Evolutionary conservation across 805 yeast genomes (phyloP), one percentile per base, ranked within the genome.

Genomic region (Lachancea dasiensis): DNA sequence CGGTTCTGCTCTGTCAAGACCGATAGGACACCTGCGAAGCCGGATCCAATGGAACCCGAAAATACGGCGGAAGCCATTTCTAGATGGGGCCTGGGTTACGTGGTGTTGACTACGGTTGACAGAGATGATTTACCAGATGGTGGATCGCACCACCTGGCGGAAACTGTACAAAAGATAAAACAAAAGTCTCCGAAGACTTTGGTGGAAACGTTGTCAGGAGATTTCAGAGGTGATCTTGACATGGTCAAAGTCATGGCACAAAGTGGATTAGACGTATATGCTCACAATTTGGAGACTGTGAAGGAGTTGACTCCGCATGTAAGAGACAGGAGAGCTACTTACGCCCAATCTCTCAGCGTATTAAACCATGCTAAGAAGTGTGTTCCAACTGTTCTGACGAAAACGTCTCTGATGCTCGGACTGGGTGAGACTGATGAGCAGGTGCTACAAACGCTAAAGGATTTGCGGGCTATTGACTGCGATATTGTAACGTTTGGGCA

Each of bases 401-500:
- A 92, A 61, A 87, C 97, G 0, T 89, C 97, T 1, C 51, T 92
- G 40, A 92, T 92, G 99, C 73, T 92, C 34, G 99, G 99, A 5
- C 75, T 92, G 41, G 98, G 99, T 27, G 99, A 92, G 62, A 77
- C 89, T 2, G 97, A 92, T 54, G 95, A 81, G 38, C 97, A 92
- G 63, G 61, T 92, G 9, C 58, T 79, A 56, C 79, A 77, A 47
- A 80, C 97, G 0, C 60, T 92, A 52, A 69, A 62, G 45, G 95
- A 86, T 58, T 68, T 94, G 49, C 75, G 97, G 46, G 77, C 65
- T 14, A 73, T 81, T 30, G 66, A 72, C 6, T 92, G 95, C 60
- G 97, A 92, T 56, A 95, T 92, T 34, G 96, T 92, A 13, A 92
- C 99, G 0, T 92, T 92, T 64, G 99, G 99, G 25, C 99, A 92